Evolutionary conservation across 139 green algal genomes (phyloP).

Genomic region (Coccomyxa sp.): DNA sequence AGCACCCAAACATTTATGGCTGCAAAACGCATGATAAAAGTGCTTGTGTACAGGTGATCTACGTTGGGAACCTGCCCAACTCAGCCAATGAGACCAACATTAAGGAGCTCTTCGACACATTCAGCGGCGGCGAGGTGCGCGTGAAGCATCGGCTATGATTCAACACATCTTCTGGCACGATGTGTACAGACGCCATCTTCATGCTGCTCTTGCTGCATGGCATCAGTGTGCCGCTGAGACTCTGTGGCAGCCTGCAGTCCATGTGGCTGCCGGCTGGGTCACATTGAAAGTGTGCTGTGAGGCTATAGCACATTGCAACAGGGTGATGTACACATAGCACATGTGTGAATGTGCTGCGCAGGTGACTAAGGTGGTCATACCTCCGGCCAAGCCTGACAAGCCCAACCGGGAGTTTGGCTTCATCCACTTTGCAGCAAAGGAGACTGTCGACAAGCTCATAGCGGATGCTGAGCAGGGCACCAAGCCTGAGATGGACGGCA

Average conservation of each 20-base stretch:
- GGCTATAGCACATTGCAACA: no score
- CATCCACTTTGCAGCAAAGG: conserved; percentile 75
- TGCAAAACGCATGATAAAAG: background rate
- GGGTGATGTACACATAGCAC: background rate
- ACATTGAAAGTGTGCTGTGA: no score
- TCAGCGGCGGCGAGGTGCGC: no score
- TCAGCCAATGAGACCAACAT: conserved; percentile 60
- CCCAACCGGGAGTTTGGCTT: conserved; percentile 75
- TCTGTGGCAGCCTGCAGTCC: no score
- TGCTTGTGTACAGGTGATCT: conserved; percentile 59
- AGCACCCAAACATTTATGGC: no score
- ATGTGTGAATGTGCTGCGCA: conserved; percentile 12
- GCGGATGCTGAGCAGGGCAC: conserved; percentile 3
- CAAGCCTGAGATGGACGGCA: conserved; percentile 1
- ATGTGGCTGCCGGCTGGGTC: no score
- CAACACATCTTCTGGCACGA: background rate
- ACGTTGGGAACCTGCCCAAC: conserved; percentile 77
- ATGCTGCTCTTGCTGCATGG: background rate
- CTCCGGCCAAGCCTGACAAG: conserved; percentile 34
- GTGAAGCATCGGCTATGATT: background rate
- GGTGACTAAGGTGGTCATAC: conserved; percentile 58
- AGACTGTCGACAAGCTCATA: conserved; percentile 23
- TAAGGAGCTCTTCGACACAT: conserved; percentile 54
- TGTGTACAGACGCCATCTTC: background rate
- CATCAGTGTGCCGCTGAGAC: background rate